Evolutionary conservation across 441 rosid genomes (phyloP).

Genomic region (Populus trichocarpa): DNA sequence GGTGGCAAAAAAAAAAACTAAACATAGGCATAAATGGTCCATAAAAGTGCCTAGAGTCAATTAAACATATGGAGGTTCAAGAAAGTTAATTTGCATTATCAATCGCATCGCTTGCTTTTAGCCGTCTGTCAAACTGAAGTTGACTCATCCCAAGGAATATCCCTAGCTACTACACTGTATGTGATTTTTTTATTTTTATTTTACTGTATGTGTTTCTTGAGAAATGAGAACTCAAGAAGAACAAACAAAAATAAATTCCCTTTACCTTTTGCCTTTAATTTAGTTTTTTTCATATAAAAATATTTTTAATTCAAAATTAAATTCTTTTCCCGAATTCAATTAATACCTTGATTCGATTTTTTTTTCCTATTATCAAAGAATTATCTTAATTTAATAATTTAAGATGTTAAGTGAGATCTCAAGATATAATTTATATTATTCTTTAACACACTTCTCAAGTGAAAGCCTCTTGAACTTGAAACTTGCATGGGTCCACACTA

Average conservation of each 20-base stretch:
- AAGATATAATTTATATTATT: too few relatives aligned
- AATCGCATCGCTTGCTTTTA: constrained; percentile 29
- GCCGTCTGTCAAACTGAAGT: constrained; percentile 20
- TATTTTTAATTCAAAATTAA: too few relatives aligned
- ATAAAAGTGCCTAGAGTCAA: constrained; percentile 23
- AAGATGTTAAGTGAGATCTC: too few relatives aligned
- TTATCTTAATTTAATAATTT: too few relatives aligned
- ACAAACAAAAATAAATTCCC: too few relatives aligned
- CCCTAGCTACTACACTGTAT: not conserved
- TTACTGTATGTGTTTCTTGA: not conserved
- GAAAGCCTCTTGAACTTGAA: rapidly evolving
- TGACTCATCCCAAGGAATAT: constrained; percentile 21
- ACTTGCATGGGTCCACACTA: rapidly evolving
- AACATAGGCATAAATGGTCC: constrained; percentile 30
- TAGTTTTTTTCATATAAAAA: too few relatives aligned
- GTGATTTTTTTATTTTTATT: not conserved
- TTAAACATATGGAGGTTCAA: constrained; percentile 23
- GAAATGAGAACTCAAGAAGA: too few relatives aligned
- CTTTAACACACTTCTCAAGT: rapidly evolving
- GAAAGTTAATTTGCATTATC: constrained; percentile 15
- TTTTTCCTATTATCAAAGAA: too few relatives aligned
- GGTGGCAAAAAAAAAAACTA: constrained; percentile 24
- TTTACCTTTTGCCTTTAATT: too few relatives aligned
- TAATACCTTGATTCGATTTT: too few relatives aligned
- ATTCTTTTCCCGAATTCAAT: too few relatives aligned